Evolutionary conservation across 1,284 basidiomycete genomes (phyloP).

Genomic region (Marasmius fiardii): DNA sequence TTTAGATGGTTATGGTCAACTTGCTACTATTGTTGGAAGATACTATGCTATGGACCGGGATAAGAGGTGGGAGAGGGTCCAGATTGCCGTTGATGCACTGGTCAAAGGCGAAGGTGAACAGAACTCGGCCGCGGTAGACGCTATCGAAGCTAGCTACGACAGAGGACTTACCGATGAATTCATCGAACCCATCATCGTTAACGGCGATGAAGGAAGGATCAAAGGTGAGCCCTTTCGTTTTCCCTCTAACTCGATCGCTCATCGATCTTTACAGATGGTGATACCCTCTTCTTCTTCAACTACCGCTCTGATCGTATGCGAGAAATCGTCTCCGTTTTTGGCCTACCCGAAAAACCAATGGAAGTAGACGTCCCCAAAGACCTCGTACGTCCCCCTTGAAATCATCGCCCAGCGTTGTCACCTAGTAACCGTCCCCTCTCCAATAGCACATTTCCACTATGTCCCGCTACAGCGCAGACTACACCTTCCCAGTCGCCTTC

Average conservation of each 20-base stretch:
- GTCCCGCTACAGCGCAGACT: constrained; percentile 90
- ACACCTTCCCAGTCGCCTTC: constrained; percentile 85
- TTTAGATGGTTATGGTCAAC: constrained; percentile 57
- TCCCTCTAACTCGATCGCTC: neutral
- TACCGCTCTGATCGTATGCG: constrained; percentile 94
- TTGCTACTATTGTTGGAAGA: too few species aligned
- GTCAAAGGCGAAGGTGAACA: constrained; percentile 73
- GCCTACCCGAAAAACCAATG: constrained; percentile 78
- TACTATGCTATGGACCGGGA: constrained; percentile 99
- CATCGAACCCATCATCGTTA: constrained; percentile 84
- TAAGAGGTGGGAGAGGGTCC: constrained; percentile 91
- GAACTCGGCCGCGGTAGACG: constrained; percentile 39
- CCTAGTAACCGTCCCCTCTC: neutral
- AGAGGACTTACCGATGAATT: constrained; percentile 91
- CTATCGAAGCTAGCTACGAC: constrained; percentile 71
- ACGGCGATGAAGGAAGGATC: constrained; percentile 75
- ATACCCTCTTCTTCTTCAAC: constrained; percentile 93
- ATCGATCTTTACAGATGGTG: constrained; percentile 39
- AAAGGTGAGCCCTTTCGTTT: constrained; percentile 48
- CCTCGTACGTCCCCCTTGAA: constrained; percentile 44
- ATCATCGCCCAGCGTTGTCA: too few species aligned
- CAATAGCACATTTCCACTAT: constrained; percentile 82
- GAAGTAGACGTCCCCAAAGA: constrained; percentile 81
- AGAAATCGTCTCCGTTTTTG: constrained; percentile 80
- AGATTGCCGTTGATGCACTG: constrained; percentile 83